Evolutionary conservation across 768 basidiomycete species (phyloP).

Genomic region (Agrocybe pediades): DNA sequence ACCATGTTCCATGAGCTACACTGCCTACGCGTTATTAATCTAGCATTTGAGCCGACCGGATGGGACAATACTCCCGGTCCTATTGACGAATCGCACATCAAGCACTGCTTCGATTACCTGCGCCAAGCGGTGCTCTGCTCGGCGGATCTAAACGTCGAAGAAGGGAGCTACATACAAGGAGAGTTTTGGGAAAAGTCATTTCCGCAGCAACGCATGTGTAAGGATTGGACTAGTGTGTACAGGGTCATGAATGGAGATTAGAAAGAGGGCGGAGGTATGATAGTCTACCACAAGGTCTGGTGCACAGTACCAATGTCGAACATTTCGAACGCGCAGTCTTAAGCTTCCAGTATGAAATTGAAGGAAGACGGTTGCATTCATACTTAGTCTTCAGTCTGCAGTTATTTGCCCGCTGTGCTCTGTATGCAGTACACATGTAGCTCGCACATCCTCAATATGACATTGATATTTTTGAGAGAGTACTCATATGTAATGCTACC

Average conservation of each 20-base stretch:
- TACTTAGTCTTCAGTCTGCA: no score
- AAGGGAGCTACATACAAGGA: neutral
- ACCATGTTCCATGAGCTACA: constrained; percentile 50
- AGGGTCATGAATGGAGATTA: constrained; percentile 1
- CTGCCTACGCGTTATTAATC: constrained; percentile 35
- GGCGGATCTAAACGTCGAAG: neutral
- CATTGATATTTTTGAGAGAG: no score
- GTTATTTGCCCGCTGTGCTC: no score
- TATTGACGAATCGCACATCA: constrained; percentile 14
- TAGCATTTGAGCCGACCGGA: constrained; percentile 2
- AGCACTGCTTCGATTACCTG: constrained; percentile 42
- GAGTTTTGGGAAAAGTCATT: neutral
- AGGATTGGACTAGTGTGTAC: constrained; percentile 2
- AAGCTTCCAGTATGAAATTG: no score
- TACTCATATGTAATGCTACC: no score
- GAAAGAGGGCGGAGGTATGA: no score
- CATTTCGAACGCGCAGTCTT: no score
- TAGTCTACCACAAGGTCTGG: no score
- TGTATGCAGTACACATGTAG: no score
- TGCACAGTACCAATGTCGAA: no score
- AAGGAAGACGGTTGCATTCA: no score
- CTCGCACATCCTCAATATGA: no score
- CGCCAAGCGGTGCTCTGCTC: neutral
- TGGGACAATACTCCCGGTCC: constrained; percentile 3
- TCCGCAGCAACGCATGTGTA: neutral